A percentile compares a stretch with the other conserved stretches of the same genome.
Evolutionary conservation across 768 basidiomycete species (phyloP).

Genomic region (Tulasnella sp.): DNA sequence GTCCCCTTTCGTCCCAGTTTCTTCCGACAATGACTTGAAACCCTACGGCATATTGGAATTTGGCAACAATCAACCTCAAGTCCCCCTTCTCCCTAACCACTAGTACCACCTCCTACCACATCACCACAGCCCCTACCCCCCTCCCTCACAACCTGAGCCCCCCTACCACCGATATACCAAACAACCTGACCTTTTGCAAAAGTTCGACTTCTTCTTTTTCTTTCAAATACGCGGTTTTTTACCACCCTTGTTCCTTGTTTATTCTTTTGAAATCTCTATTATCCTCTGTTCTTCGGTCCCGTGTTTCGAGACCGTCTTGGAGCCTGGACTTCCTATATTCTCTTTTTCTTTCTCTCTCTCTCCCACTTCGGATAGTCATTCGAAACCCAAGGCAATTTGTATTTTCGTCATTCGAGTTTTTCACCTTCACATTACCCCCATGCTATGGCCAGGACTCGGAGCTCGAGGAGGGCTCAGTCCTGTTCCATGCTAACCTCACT

Average conservation of each 20-base stretch:
- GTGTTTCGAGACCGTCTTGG: background rate
- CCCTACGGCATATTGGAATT: background rate
- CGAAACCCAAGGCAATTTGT: background rate
- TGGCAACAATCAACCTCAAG: background rate
- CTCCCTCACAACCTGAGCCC: background rate
- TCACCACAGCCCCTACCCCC: background rate
- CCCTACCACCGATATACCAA: background rate
- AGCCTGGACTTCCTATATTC: background rate
- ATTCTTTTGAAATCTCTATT: background rate
- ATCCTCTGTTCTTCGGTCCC: background rate
- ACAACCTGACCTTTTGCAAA: background rate
- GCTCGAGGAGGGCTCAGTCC: background rate
- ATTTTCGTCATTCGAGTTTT: background rate
- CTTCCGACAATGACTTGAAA: too few relatives aligned
- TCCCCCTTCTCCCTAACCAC: background rate
- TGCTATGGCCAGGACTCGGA: background rate
- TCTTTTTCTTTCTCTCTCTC: too few relatives aligned
- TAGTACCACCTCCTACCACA: background rate
- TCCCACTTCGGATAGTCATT: background rate
- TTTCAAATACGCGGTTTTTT: background rate
- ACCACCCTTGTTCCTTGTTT: background rate
- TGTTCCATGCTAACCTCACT: background rate
- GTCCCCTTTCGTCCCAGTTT: background rate
- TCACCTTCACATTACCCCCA: background rate
- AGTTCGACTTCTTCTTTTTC: background rate